phyloP scores from a whole-genome alignment of 805 yeast species.

The Candida endomychidarum region DNA sequence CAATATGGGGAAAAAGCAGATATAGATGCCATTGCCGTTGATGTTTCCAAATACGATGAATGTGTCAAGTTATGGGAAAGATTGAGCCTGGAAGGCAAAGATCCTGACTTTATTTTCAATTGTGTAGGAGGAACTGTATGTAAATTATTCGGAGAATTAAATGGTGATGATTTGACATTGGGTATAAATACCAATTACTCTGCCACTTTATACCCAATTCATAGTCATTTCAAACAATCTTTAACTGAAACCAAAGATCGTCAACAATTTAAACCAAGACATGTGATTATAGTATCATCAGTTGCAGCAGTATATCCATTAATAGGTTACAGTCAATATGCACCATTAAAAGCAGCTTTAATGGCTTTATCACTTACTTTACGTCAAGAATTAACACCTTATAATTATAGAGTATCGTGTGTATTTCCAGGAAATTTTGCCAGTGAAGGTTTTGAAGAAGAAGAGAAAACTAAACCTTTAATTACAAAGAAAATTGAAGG shows the following conservation, averaged over 20 bases:
- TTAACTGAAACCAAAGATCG: constrained; percentile 11
- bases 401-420: constrained; percentile 66
- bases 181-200: constrained; percentile 73
- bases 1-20: constrained; percentile 21
- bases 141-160: constrained; percentile 68
- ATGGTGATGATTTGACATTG: constrained; percentile 52
- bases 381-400: constrained; percentile 76
- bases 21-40: constrained; percentile 53
- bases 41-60: constrained; percentile 55
- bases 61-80: constrained; percentile 47
- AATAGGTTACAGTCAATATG: constrained; percentile 88
- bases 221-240: constrained; percentile 53
- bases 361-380: constrained; percentile 71
- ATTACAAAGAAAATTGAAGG: constrained; percentile 87
- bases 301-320: constrained; percentile 82
- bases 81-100: constrained; percentile 24
- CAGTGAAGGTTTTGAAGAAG: constrained; percentile 83
- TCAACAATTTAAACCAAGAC: constrained; percentile 44
- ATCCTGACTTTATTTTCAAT: constrained; percentile 75
- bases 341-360: constrained; percentile 84
- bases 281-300: constrained; percentile 64
- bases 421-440: constrained; percentile 87
- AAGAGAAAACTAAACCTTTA: constrained; percentile 79
- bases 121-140: constrained; percentile 90
- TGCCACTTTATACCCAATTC: constrained; percentile 71